Evolutionary conservation across 2,329 filamentous ascomycete genomes (phyloP).

Genomic region (Leptodontidium sp.): DNA sequence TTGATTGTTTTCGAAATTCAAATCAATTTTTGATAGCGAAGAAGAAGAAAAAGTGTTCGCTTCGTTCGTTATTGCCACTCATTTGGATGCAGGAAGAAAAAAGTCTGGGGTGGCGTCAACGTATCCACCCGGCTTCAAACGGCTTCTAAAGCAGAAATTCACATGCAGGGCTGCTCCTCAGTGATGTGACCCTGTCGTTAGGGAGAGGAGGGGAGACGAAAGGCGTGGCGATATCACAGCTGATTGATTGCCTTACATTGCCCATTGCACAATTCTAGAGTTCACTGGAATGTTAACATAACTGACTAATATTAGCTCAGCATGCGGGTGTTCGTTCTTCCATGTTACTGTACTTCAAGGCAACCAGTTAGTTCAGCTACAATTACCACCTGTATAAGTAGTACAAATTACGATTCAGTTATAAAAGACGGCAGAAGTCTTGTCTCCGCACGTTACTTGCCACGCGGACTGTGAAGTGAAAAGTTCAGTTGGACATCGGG

Average conservation of each 20-base stretch:
- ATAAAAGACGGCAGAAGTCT: background rate
- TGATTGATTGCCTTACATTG: too few relatives aligned
- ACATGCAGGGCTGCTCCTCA: background rate
- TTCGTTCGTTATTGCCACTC: background rate
- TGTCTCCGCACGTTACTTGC: background rate
- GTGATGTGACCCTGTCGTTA: background rate
- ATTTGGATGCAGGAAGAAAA: background rate
- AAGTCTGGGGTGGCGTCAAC: background rate
- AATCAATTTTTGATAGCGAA: too few relatives aligned
- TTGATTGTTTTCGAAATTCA: too few relatives aligned
- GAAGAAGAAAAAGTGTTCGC: too few relatives aligned
- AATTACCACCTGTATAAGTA: background rate
- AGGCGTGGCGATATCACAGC: too few relatives aligned
- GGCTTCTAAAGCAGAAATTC: background rate
- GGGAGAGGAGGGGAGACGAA: too few relatives aligned
- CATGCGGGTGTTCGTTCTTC: too few relatives aligned
- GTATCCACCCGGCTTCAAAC: background rate
- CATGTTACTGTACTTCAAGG: too few relatives aligned
- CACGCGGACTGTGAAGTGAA: slow-evolving; percentile 4
- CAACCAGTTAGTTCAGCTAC: too few relatives aligned
- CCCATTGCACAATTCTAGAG: slow-evolving; percentile 5
- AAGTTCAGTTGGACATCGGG: background rate
- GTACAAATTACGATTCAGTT: slow-evolving; percentile 1
- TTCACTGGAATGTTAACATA: background rate
- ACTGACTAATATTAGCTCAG: too few relatives aligned